Conservation (phyloP, 2,329 filamentous ascomycete species). For the Madurella mycetomatis region DNA sequence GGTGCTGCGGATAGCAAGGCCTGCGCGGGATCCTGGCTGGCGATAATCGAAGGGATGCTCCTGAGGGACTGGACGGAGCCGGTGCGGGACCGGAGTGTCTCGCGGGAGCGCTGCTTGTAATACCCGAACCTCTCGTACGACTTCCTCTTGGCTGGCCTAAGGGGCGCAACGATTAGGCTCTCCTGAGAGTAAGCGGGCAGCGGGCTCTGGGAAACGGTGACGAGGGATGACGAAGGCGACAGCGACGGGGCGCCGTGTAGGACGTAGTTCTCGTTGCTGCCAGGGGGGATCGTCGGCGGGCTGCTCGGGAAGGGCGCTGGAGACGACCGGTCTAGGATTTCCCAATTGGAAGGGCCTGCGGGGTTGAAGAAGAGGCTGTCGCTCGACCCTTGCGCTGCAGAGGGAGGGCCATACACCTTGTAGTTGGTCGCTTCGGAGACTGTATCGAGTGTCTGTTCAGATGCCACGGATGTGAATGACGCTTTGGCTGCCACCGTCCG, state of each 20-base stretch:
- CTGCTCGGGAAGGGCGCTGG: slow-evolving; percentile 43
- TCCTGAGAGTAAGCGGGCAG: slow-evolving; percentile 55
- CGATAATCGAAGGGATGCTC: slow-evolving; percentile 52
- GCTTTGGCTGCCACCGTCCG: slow-evolving; percentile 30
- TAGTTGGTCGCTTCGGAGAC: slow-evolving; percentile 51
- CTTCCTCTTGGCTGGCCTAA: slow-evolving; percentile 44
- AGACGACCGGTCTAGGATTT: slow-evolving; percentile 48
- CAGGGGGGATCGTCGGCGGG: slow-evolving; percentile 34
- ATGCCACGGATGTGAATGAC: slow-evolving; percentile 34
- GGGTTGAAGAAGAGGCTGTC: slow-evolving; percentile 40
- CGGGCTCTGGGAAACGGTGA: slow-evolving; percentile 31
- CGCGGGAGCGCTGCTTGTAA: slow-evolving; percentile 47
- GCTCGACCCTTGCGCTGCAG: slow-evolving; percentile 36
- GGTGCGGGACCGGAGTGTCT: slow-evolving; percentile 47
- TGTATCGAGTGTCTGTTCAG: slow-evolving; percentile 40
- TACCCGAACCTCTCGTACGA: slow-evolving; percentile 48
- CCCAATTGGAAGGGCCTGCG: slow-evolving; percentile 47
- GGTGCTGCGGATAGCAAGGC: slow-evolving; percentile 35
- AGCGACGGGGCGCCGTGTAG: slow-evolving; percentile 43
- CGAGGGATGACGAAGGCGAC: slow-evolving; percentile 37
- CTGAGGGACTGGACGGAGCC: slow-evolving; percentile 43
- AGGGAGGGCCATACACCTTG: slow-evolving; percentile 45
- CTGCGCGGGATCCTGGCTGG: slow-evolving; percentile 41
- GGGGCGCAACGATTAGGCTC: slow-evolving; percentile 54
- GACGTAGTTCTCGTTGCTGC: slow-evolving; percentile 48